A percentile compares a stretch with the other conserved stretches of the same genome.
Evolutionary conservation across 2,329 filamentous ascomycete species (phyloP).

Genomic region (Thelonectria discophora): DNA sequence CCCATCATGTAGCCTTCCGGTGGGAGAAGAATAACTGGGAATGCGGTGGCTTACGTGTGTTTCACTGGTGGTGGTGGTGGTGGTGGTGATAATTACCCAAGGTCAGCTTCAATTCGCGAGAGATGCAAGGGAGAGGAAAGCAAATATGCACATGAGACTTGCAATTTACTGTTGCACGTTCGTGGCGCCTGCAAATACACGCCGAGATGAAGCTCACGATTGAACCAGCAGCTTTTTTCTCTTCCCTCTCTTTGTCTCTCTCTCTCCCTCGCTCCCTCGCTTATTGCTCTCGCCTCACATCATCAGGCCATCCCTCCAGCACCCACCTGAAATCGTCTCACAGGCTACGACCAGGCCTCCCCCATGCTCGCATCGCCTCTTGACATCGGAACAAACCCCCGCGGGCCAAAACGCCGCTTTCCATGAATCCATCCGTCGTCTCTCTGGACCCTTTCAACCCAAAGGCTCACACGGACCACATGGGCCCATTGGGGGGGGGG

Average conservation of each 20-base stretch:
- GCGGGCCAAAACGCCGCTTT: not conserved
- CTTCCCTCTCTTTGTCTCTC: not conserved
- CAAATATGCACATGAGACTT: not conserved
- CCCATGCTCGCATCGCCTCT: not conserved
- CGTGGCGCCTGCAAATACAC: not conserved
- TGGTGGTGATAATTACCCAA: too few relatives aligned
- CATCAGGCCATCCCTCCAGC: slow-evolving; percentile 5
- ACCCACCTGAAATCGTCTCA: slow-evolving; percentile 10
- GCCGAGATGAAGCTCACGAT: too few relatives aligned
- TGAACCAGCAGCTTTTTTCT: not conserved
- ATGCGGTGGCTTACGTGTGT: not conserved
- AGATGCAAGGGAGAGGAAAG: not conserved
- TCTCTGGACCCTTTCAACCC: too few relatives aligned
- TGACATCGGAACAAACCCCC: not conserved
- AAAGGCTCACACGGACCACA: too few relatives aligned
- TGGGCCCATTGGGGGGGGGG: not conserved
- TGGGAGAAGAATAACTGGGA: not conserved
- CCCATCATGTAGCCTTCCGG: not conserved
- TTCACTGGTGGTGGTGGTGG: too few relatives aligned
- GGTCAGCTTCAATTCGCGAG: not conserved
- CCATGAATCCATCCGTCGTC: not conserved
- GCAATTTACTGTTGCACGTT: not conserved
- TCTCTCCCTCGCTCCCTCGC: too few relatives aligned
- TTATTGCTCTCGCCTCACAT: not conserved
- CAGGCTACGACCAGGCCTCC: not conserved